These are phyloP conservation scores for Sporisorium iseilematis-ciliati DNA, from an alignment of 1,284 basidiomycete species.

Conservation along the genomic window DNA sequence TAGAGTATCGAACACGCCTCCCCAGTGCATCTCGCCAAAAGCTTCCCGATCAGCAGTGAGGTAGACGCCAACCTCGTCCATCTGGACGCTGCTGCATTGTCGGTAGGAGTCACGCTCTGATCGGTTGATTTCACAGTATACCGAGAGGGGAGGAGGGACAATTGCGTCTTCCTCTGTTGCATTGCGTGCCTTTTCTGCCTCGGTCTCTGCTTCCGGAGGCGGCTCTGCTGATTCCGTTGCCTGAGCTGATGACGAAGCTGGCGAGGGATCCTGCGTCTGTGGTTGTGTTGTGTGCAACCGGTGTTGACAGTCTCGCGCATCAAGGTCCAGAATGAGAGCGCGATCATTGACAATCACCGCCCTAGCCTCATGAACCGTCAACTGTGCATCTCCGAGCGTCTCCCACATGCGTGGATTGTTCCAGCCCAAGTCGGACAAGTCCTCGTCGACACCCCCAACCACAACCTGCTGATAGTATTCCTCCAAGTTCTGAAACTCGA, in stretches of 20 bases:
- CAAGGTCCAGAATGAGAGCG: constrained; percentile 21
- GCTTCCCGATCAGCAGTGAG: constrained; percentile 13
- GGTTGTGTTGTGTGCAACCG: too few relatives aligned
- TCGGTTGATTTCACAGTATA: constrained; percentile 16
- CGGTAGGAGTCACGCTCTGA: constrained; percentile 5
- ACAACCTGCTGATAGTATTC: constrained; percentile 13
- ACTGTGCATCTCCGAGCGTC: constrained; percentile 25
- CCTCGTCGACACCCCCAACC: constrained; percentile 8
- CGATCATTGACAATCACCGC: constrained; percentile 40
- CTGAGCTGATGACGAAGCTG: background rate
- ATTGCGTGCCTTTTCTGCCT: background rate
- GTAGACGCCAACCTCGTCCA: constrained; percentile 40
- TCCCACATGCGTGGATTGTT: constrained; percentile 42
- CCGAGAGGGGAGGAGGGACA: constrained; percentile 12
- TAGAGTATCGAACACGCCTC: background rate
- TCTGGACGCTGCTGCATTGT: constrained; percentile 46
- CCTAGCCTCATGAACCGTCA: constrained; percentile 51
- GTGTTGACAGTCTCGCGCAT: background rate
- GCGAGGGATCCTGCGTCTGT: background rate
- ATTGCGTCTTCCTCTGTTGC: background rate
- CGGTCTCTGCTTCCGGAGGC: background rate
- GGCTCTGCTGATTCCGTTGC: background rate
- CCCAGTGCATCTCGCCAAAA: constrained; percentile 3
- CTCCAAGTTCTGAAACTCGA: constrained; percentile 32
- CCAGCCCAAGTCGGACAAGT: constrained; percentile 22